phyloP scores from a whole-genome alignment of 768 basidiomycete species.

The Hygrophoropsis aurantiaca region DNA sequence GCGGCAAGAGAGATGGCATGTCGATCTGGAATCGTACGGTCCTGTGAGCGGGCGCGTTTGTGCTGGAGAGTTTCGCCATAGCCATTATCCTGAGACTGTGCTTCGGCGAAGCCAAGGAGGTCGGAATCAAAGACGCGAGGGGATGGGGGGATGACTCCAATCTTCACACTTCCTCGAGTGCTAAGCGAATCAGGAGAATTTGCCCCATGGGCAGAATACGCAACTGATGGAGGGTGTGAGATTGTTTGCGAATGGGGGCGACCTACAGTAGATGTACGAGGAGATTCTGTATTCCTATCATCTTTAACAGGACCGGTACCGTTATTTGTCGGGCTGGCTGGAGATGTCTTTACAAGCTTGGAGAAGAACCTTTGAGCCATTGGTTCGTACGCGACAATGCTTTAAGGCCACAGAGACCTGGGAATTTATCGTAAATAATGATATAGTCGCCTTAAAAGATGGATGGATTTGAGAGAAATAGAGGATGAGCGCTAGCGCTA shows the following conservation, averaged over 20 bases:
- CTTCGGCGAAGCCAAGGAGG: conserved; percentile 3
- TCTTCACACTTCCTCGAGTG: conserved; percentile 25
- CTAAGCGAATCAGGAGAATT: conserved; percentile 5
- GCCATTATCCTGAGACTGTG: conserved; percentile 15
- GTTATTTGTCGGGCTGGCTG: conserved; percentile 7
- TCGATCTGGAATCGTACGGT: conserved; percentile 26
- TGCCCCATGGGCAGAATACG: conserved; percentile 1
- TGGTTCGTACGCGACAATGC: not conserved
- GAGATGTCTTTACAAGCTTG: conserved; percentile 25
- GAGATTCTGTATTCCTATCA: not conserved
- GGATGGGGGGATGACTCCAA: conserved; percentile 30
- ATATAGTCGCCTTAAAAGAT: too few relatives aligned
- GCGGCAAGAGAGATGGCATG: conserved; percentile 34
- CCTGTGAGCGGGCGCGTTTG: conserved; percentile 29
- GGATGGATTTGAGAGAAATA: too few relatives aligned
- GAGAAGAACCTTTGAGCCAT: conserved; percentile 31
- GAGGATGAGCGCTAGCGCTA: too few relatives aligned
- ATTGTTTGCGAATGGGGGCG: conserved; percentile 10
- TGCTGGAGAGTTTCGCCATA: conserved; percentile 19
- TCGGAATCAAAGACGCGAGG: conserved; percentile 20
- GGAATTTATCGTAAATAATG: too few relatives aligned
- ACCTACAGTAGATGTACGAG: not conserved
- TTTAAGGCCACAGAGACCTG: too few relatives aligned
- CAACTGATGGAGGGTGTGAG: conserved; percentile 10
- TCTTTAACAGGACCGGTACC: not conserved